phyloP scores from a whole-genome alignment of 257 asterid genomes.

The Lycium barbarum region DNA sequence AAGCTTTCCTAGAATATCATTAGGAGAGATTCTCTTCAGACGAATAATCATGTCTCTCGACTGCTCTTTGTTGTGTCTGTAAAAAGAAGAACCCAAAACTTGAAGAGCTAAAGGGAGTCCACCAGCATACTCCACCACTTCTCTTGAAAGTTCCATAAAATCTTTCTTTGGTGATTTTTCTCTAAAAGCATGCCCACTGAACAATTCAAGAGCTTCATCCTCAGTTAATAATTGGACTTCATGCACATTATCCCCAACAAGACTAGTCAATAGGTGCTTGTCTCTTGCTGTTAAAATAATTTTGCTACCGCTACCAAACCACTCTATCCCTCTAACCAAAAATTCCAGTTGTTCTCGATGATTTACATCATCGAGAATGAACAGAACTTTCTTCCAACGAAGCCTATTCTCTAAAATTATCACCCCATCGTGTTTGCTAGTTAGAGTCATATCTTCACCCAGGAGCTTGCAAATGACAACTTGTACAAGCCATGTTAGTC shows the following conservation, averaged over 20 bases:
- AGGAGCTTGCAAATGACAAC: too few species aligned
- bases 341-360: background rate
- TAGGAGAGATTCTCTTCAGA: background rate
- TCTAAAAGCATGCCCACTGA: background rate
- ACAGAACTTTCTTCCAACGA: too few species aligned
- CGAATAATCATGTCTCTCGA: background rate
- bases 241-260: background rate
- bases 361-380: background rate
- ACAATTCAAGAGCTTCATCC: background rate
- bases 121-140: background rate
- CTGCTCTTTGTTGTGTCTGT: background rate
- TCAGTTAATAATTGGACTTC: background rate
- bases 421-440: too few species aligned
- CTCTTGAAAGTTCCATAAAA: background rate
- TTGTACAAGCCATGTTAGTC: too few species aligned
- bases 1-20: background rate
- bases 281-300: slow-evolving; percentile 26
- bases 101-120: slow-evolving; percentile 33
- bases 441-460: too few species aligned
- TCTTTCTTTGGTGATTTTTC: background rate
- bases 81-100: slow-evolving; percentile 29
- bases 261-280: background rate
- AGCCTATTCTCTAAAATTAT: too few species aligned
- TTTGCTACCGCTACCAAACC: slow-evolving; percentile 28
- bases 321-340: background rate